Conservation (phyloP, 192 early-diverging fungal genomes). For the Podila epicladia region DNA sequence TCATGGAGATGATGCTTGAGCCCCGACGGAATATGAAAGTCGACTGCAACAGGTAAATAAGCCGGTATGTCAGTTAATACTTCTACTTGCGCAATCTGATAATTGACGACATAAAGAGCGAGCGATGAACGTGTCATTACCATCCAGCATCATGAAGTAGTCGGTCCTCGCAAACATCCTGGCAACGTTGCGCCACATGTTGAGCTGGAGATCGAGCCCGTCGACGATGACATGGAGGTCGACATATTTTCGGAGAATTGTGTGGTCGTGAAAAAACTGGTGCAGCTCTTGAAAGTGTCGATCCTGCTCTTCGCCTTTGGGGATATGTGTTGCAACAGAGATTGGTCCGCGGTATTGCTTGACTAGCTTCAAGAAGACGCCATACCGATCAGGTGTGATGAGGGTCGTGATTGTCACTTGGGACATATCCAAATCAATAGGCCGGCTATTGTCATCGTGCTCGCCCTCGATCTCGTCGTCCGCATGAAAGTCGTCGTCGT, state of each 20-base stretch:
- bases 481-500: constrained; percentile 29
- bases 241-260: constrained; percentile 58
- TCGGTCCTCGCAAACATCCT: constrained; percentile 70
- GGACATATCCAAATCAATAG: constrained; percentile 4
- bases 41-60: constrained; percentile 25
- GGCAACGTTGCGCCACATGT: constrained; percentile 73
- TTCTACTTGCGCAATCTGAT: background rate
- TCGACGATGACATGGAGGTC: constrained; percentile 70
- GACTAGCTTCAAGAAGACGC: constrained; percentile 60
- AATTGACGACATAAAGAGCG: background rate
- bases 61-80: no score
- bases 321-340: constrained; percentile 67
- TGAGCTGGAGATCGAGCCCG: constrained; percentile 68
- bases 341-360: constrained; percentile 64
- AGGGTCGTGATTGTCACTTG: constrained; percentile 64
- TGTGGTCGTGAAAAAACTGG: constrained; percentile 55
- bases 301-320: constrained; percentile 56
- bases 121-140: constrained; percentile 2
- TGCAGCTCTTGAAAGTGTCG: constrained; percentile 55
- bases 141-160: constrained; percentile 71
- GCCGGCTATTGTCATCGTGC: background rate
- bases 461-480: constrained; percentile 22
- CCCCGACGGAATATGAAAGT: constrained; percentile 66
- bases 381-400: constrained; percentile 65
- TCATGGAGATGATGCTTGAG: constrained; percentile 54